A percentile compares a stretch with the other conserved stretches of the same genome.
phyloP scores from a whole-genome alignment of 768 basidiomycete genomes.

The Chalciporus sphaerocephalus region DNA sequence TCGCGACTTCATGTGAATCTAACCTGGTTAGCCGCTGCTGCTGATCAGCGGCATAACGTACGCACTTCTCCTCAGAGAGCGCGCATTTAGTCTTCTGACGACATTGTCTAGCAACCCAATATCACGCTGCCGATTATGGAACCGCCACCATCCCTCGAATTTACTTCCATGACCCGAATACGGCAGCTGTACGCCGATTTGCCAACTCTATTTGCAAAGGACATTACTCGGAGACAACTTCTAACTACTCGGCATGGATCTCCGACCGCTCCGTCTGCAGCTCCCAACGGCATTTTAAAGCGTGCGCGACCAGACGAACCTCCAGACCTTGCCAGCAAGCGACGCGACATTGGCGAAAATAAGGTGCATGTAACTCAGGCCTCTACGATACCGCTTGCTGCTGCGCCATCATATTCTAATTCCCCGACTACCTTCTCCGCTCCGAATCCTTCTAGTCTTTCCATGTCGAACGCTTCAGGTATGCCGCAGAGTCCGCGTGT shows the following conservation, averaged over 20 bases:
- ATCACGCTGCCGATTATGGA: slow-evolving; percentile 56
- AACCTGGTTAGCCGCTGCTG: slow-evolving; percentile 64
- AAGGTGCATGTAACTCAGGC: slow-evolving; percentile 46
- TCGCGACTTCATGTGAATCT: slow-evolving; percentile 66
- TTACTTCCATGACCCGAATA: slow-evolving; percentile 54
- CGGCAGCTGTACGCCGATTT: slow-evolving; percentile 60
- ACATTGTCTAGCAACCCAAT: slow-evolving; percentile 26
- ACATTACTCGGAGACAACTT: slow-evolving; percentile 45
- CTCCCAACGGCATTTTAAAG: slow-evolving; percentile 42
- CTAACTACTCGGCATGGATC: slow-evolving; percentile 26
- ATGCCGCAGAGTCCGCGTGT: slow-evolving; percentile 32
- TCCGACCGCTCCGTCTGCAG: slow-evolving; percentile 14
- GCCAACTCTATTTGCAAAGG: slow-evolving; percentile 57
- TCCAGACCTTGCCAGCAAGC: slow-evolving; percentile 49
- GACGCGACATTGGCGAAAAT: slow-evolving; percentile 65
- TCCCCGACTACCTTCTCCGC: slow-evolving; percentile 19
- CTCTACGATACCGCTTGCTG: slow-evolving; percentile 14
- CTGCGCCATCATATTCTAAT: slow-evolving; percentile 17
- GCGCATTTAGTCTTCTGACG: slow-evolving; percentile 6
- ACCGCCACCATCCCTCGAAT: slow-evolving; percentile 48
- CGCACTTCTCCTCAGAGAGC: slow-evolving; percentile 17
- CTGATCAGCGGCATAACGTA: slow-evolving; percentile 54
- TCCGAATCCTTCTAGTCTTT: slow-evolving; percentile 14
- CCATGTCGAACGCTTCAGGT: slow-evolving; percentile 11
- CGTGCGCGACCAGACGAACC: slow-evolving; percentile 58